Conservation (phyloP, 2,329 filamentous ascomycete species). For the Fulvia fulva region DNA sequence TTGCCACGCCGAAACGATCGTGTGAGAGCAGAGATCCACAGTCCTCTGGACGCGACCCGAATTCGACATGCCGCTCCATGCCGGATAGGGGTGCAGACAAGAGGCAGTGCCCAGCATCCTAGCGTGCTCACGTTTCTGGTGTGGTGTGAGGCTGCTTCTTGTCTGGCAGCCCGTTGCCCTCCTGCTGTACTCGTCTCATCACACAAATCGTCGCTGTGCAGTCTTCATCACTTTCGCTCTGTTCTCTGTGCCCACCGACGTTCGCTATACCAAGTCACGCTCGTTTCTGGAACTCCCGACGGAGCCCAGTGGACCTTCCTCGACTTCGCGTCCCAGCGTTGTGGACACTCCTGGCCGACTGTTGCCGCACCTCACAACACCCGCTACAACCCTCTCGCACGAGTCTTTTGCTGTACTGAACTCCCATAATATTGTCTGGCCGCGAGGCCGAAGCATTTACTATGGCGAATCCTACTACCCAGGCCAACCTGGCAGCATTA, state of each 20-base stretch:
- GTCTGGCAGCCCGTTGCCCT: background rate
- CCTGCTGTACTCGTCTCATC: background rate
- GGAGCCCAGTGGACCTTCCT: background rate
- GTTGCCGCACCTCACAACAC: conserved; percentile 1
- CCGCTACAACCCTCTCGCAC: conserved; percentile 10
- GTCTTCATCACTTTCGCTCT: background rate
- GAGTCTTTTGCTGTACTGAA: conserved; percentile 17
- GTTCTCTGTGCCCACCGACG: conserved; percentile 1
- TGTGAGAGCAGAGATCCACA: background rate
- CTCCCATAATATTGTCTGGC: conserved; percentile 15
- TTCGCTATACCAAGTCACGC: conserved; percentile 4
- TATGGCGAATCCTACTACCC: conserved; percentile 57
- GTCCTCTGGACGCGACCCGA: background rate
- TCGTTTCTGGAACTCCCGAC: conserved; percentile 3
- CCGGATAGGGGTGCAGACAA: background rate
- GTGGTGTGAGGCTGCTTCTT: background rate
- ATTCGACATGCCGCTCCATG: background rate
- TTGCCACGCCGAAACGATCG: background rate
- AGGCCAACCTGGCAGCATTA: conserved; percentile 82
- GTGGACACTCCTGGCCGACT: background rate
- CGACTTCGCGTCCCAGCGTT: background rate
- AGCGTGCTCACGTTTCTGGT: background rate
- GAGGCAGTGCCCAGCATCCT: background rate
- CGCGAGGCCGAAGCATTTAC: conserved; percentile 23
- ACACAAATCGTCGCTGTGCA: background rate